phyloP scores from a whole-genome alignment of 179 eudicot genomes.

The Spinacia oleracea region DNA sequence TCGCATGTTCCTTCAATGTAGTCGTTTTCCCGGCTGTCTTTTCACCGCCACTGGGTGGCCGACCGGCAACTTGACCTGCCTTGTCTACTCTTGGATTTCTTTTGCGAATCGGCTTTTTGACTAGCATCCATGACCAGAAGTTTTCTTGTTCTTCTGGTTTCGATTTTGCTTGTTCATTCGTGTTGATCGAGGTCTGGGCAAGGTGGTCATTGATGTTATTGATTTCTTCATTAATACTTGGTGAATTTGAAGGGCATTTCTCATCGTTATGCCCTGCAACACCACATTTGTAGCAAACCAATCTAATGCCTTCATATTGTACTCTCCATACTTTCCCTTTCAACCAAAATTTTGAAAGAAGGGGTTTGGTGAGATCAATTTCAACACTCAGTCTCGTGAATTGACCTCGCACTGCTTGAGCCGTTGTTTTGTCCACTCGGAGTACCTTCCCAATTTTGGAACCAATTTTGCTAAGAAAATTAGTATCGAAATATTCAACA shows the following conservation, averaged over 20 bases:
- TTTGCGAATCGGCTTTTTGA: neutral
- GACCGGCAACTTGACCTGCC: too few relatives aligned
- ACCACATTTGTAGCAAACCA: neutral
- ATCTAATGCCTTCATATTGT: neutral
- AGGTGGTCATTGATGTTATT: neutral
- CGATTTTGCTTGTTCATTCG: too few relatives aligned
- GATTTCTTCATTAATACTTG: too few relatives aligned
- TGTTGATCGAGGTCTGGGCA: too few relatives aligned
- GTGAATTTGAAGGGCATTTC: neutral
- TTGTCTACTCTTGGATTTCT: neutral
- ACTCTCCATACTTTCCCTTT: neutral
- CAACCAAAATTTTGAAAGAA: too few relatives aligned
- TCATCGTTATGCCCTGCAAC: neutral
- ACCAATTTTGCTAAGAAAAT: neutral
- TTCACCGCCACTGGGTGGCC: too few relatives aligned
- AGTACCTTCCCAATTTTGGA: neutral
- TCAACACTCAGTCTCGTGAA: neutral
- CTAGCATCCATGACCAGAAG: neutral
- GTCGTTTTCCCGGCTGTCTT: too few relatives aligned
- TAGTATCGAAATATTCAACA: neutral
- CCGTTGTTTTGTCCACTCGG: neutral
- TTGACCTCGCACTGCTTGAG: neutral
- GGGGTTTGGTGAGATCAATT: too few relatives aligned
- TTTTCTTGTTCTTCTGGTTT: neutral
- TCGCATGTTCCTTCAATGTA: too few relatives aligned